A percentile compares a stretch with the other conserved stretches of the same genome.
Conservation (phyloP, 192 early-diverging fungal genomes). For the Mortierella hygrophila region DNA sequence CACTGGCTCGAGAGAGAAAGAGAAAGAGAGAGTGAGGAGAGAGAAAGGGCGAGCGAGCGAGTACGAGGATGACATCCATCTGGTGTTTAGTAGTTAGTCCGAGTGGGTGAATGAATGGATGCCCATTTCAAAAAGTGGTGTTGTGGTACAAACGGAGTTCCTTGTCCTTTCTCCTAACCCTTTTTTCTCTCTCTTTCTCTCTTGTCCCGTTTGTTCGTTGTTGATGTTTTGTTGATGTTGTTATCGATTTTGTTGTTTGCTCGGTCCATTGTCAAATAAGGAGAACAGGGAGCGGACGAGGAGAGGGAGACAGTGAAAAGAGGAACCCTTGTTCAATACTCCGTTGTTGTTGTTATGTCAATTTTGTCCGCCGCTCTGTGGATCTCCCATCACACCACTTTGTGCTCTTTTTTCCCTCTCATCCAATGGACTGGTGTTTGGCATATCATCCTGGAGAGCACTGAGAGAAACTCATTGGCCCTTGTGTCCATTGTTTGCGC, state of each 20-base stretch:
- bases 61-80: background rate
- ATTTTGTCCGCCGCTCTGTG: too few relatives aligned
- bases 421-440: background rate
- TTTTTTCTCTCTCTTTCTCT: slow-evolving; percentile 18
- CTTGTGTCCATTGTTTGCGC: background rate
- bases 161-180: slow-evolving; percentile 22
- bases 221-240: background rate
- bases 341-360: background rate
- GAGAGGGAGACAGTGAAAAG: background rate
- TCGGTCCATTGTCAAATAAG: background rate
- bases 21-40: too few relatives aligned
- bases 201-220: slow-evolving; percentile 11
- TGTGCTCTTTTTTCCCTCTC: too few relatives aligned
- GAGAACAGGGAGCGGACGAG: background rate
- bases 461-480: too few relatives aligned
- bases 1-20: background rate
- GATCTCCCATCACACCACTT: too few relatives aligned
- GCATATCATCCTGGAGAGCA: background rate
- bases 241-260: background rate
- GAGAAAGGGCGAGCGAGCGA: background rate
- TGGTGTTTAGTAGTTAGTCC: background rate
- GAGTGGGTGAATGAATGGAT: slow-evolving; percentile 8
- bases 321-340: background rate
- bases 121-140: slow-evolving; percentile 26
- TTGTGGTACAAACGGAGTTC: slow-evolving; percentile 23